Conservation (phyloP, 495 filamentous ascomycete genomes). For the Oidiodendron maius region DNA sequence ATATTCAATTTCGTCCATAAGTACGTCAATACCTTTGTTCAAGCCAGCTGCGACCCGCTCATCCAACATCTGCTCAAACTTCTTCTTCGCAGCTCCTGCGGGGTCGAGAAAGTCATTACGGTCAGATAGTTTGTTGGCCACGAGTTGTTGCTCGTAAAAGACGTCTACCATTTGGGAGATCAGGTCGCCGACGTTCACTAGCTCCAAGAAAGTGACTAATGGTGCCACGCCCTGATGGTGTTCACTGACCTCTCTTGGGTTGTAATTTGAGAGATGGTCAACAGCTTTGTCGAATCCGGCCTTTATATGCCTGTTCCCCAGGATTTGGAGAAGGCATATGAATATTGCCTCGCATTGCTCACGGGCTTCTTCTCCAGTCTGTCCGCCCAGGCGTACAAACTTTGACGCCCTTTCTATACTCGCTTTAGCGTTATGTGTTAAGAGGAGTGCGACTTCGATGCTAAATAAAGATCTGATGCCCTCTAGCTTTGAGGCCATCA, state of each 20-base stretch:
- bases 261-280: conserved; percentile 83
- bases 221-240: conserved; percentile 74
- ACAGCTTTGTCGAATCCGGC: conserved; percentile 88
- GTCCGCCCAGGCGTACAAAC: conserved; percentile 72
- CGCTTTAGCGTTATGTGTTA: conserved; percentile 87
- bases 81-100: conserved; percentile 89
- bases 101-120: conserved; percentile 92
- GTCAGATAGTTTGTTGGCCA: conserved; percentile 75
- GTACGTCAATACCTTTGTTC: conserved; percentile 94
- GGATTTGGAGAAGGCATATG: conserved; percentile 70
- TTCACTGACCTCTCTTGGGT: conserved; percentile 77
- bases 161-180: conserved; percentile 99
- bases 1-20: conserved; percentile 98
- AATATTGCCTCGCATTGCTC: conserved; percentile 92
- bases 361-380: conserved; percentile 74
- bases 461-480: conserved; percentile 92
- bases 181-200: conserved; percentile 96
- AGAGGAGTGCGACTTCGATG: conserved; percentile 85
- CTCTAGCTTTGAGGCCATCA: conserved; percentile 92
- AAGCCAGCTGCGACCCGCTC: conserved; percentile 93
- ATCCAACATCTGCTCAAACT: conserved; percentile 98
- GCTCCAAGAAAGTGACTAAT: conserved; percentile 90
- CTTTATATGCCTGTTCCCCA: conserved; percentile 85
- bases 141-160: conserved; percentile 94
- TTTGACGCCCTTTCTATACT: conserved; percentile 79